A percentile compares a stretch with the other conserved stretches of the same genome.
phyloP scores from a whole-genome alignment of 306 rosid species.

The Rosa rugosa region DNA sequence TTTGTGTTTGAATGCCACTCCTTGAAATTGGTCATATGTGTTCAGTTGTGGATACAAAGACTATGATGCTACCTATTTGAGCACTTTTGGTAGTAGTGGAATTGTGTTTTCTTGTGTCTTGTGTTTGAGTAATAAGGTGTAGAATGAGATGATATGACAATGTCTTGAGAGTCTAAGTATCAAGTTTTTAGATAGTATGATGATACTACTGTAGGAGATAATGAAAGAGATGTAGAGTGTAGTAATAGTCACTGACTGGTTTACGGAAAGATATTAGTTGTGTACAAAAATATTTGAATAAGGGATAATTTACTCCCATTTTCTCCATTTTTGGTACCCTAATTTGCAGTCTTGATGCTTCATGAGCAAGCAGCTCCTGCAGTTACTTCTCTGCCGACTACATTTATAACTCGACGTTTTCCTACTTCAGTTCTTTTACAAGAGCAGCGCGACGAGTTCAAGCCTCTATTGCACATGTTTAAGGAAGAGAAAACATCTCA shows the following conservation, averaged over 20 bases:
- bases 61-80: background rate
- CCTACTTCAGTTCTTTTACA: slow-evolving; percentile 68
- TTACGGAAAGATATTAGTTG: background rate
- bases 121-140: background rate
- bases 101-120: background rate
- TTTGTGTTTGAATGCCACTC: background rate
- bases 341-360: slow-evolving; percentile 52
- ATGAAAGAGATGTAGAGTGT: background rate
- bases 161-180: background rate
- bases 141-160: background rate
- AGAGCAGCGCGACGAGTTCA: slow-evolving; percentile 79
- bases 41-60: background rate
- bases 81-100: background rate
- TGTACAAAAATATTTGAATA: background rate
- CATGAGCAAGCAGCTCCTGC: slow-evolving; percentile 59
- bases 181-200: background rate
- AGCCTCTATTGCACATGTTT: slow-evolving; percentile 42
- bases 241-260: background rate
- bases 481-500: slow-evolving; percentile 65
- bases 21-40: background rate
- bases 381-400: slow-evolving; percentile 42
- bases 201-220: background rate
- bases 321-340: slow-evolving; percentile 8
- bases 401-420: slow-evolving; percentile 52
- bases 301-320: background rate